Percentiles rank a stretch among this genome's conserved stretches.
Conservation (phyloP, 2,329 filamentous ascomycete species). For the Colletotrichum cordylinicola region DNA sequence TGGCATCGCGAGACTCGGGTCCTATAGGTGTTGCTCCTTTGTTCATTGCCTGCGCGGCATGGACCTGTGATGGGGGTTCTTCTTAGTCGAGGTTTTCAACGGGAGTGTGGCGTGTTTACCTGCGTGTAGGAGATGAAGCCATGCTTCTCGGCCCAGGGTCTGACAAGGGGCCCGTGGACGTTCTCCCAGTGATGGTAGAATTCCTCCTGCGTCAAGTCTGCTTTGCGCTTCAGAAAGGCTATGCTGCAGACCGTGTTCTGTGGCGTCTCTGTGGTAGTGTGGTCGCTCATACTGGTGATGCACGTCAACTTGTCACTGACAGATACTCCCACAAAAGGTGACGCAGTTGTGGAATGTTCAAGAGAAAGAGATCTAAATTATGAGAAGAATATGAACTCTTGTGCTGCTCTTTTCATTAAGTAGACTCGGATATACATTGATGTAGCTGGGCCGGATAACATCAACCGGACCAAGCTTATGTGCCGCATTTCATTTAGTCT, state of each 20-base stretch:
- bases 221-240: slow-evolving; percentile 32
- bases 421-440: too few species aligned
- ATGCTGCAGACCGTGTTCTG: slow-evolving; percentile 18
- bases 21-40: slow-evolving; percentile 21
- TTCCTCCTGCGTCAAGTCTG: slow-evolving; percentile 30
- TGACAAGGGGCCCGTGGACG: slow-evolving; percentile 35
- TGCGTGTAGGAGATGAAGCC: slow-evolving; percentile 37
- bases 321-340: too few species aligned
- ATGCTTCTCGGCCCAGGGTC: slow-evolving; percentile 38
- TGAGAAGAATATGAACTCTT: too few species aligned
- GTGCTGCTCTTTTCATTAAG: too few species aligned
- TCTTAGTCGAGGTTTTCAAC: neutral
- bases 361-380: too few species aligned
- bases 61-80: slow-evolving; percentile 23
- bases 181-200: slow-evolving; percentile 40
- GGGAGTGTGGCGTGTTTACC: slow-evolving; percentile 11
- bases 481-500: too few species aligned
- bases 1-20: slow-evolving; percentile 16
- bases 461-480: too few species aligned
- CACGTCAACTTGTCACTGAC: neutral
- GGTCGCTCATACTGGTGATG: neutral
- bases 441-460: too few species aligned
- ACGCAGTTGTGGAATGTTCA: too few species aligned
- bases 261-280: neutral
- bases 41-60: slow-evolving; percentile 29